These are phyloP conservation scores for Apodospora peruviana DNA, from an alignment of 495 filamentous ascomycete genomes.

Conservation along the genomic window DNA sequence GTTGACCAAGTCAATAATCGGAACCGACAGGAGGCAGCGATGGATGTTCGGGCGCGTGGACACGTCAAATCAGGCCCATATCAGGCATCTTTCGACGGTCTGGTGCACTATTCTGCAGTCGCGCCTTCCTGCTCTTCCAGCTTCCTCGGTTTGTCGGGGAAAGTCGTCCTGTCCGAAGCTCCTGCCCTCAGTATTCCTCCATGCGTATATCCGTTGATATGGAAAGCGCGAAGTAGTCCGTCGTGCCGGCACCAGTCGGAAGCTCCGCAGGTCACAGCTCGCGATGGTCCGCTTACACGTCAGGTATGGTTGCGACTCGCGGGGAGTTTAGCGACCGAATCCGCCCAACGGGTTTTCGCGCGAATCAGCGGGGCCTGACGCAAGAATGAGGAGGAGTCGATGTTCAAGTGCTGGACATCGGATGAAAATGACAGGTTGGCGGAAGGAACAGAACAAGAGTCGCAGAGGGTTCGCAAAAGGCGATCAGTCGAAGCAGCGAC, in stretches of 20 bases:
- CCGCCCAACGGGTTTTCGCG: slow-evolving; percentile 1
- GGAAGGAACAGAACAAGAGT: not conserved
- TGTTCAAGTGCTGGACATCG: not conserved
- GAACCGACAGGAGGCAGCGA: not conserved
- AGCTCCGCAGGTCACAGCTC: not conserved
- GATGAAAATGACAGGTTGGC: slow-evolving; percentile 1
- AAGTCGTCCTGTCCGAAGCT: not conserved
- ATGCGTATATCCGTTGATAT: not conserved
- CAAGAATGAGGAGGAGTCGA: slow-evolving; percentile 7
- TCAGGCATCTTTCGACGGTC: slow-evolving; percentile 17
- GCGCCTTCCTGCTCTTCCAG: slow-evolving; percentile 8
- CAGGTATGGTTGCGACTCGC: slow-evolving; percentile 9
- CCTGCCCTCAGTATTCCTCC: not conserved
- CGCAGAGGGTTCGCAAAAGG: too few relatives aligned
- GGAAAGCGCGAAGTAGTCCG: not conserved
- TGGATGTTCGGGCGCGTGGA: not conserved
- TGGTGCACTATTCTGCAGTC: not conserved
- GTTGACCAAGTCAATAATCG: not conserved
- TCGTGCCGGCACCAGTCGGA: not conserved
- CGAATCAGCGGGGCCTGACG: slow-evolving; percentile 22
- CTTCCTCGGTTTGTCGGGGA: not conserved
- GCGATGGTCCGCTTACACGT: not conserved
- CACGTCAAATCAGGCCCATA: slow-evolving; percentile 19
- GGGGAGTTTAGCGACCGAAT: slow-evolving; percentile 9
- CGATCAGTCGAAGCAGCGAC: not conserved